Percentiles rank a stretch among this genome's conserved stretches.
Conservation (phyloP, 495 filamentous ascomycete species). For the Acidomyces sp. region DNA sequence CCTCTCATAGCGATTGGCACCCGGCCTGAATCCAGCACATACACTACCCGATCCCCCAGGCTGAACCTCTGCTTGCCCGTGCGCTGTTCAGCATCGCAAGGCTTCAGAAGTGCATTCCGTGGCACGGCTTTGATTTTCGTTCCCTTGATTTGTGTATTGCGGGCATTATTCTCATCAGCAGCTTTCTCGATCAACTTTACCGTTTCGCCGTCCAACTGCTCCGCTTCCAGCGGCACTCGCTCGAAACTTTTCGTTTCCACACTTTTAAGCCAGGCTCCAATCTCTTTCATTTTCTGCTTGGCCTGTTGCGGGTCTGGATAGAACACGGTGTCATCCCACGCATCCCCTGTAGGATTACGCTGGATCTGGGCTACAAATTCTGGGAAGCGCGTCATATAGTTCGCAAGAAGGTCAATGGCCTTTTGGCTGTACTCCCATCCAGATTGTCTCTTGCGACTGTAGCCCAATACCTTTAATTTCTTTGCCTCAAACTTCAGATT, state of each 20-base stretch:
- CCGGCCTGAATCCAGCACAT: slow-evolving; percentile 83
- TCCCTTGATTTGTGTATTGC: slow-evolving; percentile 38
- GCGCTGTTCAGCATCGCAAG: slow-evolving; percentile 80
- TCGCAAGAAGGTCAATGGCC: slow-evolving; percentile 60
- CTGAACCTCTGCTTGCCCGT: slow-evolving; percentile 72
- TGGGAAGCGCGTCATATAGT: slow-evolving; percentile 90
- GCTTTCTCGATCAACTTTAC: slow-evolving; percentile 70
- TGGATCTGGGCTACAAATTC: slow-evolving; percentile 85
- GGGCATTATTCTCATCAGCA: slow-evolving; percentile 45
- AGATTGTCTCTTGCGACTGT: slow-evolving; percentile 65
- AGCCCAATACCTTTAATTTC: slow-evolving; percentile 92
- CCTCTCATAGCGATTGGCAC: slow-evolving; percentile 87
- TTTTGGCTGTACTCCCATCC: slow-evolving; percentile 95
- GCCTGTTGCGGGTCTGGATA: slow-evolving; percentile 54
- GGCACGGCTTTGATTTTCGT: slow-evolving; percentile 67
- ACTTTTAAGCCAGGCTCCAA: slow-evolving; percentile 79
- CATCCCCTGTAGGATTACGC: slow-evolving; percentile 56
- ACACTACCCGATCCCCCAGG: slow-evolving; percentile 83
- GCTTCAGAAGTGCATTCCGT: slow-evolving; percentile 74
- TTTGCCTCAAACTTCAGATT: slow-evolving; percentile 94
- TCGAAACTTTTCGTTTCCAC: slow-evolving; percentile 84
- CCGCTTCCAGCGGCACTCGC: slow-evolving; percentile 82
- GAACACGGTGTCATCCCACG: slow-evolving; percentile 73
- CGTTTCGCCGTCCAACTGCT: slow-evolving; percentile 84
- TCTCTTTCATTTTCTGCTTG: slow-evolving; percentile 69